Conservation (phyloP, 495 filamentous ascomycete genomes). For the Trichoderma reesei region DNA sequence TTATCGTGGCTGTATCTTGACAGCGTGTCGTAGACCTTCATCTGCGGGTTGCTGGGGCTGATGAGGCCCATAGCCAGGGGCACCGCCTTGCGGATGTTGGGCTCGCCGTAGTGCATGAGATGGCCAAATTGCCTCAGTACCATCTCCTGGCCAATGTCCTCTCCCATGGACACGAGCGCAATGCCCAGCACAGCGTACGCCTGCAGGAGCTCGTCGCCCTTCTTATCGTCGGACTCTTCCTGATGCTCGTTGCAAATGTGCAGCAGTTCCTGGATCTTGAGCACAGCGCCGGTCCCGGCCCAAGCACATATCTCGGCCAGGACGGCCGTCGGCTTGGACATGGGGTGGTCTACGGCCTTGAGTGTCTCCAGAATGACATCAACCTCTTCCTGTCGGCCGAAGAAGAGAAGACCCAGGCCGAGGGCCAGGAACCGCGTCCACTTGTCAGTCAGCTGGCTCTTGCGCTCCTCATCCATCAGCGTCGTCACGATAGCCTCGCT, state of each 20-base stretch:
- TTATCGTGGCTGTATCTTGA: slow-evolving; percentile 99
- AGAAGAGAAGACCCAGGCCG: slow-evolving; percentile 87
- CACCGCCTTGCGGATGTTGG: slow-evolving; percentile 92
- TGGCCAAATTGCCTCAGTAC: slow-evolving; percentile 94
- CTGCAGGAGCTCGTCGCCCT: slow-evolving; percentile 87
- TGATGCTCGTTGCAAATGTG: slow-evolving; percentile 97
- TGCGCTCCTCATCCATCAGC: slow-evolving; percentile 81
- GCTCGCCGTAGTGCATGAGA: slow-evolving; percentile 97
- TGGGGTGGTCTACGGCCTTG: slow-evolving; percentile 90
- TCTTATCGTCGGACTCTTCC: slow-evolving; percentile 82
- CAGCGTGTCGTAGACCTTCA: slow-evolving; percentile 98
- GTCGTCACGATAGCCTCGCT: slow-evolving; percentile 83
- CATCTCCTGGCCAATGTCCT: slow-evolving; percentile 98
- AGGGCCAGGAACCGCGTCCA: slow-evolving; percentile 96
- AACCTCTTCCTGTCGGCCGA: slow-evolving; percentile 93
- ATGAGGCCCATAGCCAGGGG: slow-evolving; percentile 96
- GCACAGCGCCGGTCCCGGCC: slow-evolving; percentile 91
- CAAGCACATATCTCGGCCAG: slow-evolving; percentile 94
- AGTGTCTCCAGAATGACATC: slow-evolving; percentile 91
- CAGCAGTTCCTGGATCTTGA: slow-evolving; percentile 92
- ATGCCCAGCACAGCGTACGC: slow-evolving; percentile 93
- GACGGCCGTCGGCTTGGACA: slow-evolving; percentile 81
- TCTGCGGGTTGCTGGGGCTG: slow-evolving; percentile 95
- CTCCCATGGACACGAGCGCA: slow-evolving; percentile 92
- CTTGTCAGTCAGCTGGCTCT: slow-evolving; percentile 84